Percentiles rank a stretch among this genome's conserved stretches.
Conservation (phyloP, 768 basidiomycete genomes). For the Lentinula aciculospora region DNA sequence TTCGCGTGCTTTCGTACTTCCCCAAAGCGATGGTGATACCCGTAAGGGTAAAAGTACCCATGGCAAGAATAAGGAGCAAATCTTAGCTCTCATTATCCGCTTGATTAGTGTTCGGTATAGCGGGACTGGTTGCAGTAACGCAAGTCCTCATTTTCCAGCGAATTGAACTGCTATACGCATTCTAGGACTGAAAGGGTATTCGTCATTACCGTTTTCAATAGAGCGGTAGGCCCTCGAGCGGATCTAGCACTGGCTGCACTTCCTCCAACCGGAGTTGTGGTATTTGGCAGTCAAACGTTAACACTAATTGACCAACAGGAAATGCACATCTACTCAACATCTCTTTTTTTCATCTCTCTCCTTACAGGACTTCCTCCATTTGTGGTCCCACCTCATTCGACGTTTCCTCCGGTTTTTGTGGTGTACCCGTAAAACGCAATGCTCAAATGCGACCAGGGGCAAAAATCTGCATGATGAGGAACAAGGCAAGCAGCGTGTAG, state of each 20-base stretch:
- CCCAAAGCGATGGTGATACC: background rate
- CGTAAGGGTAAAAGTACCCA: background rate
- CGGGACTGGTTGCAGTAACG: background rate
- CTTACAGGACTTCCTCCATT: background rate
- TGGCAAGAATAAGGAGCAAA: background rate
- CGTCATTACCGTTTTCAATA: background rate
- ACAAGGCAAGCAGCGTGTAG: background rate
- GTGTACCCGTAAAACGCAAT: background rate
- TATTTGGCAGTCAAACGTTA: slow-evolving; percentile 1
- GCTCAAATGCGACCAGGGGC: background rate
- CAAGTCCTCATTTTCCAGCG: background rate
- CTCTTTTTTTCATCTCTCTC: too few species aligned
- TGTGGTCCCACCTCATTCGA: background rate
- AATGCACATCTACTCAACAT: too few species aligned
- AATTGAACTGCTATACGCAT: background rate
- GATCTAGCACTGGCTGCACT: background rate
- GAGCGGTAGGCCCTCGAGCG: background rate
- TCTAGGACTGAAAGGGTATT: background rate
- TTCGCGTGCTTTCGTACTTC: background rate
- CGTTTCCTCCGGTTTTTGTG: background rate
- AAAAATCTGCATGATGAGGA: background rate
- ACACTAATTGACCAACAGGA: too few species aligned
- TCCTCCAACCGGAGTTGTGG: background rate
- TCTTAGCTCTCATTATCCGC: background rate
- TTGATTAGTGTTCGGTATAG: background rate